Evolutionary conservation across 352 stramenopile species (phyloP).

Genomic region (Phytopythium ostracodes): DNA sequence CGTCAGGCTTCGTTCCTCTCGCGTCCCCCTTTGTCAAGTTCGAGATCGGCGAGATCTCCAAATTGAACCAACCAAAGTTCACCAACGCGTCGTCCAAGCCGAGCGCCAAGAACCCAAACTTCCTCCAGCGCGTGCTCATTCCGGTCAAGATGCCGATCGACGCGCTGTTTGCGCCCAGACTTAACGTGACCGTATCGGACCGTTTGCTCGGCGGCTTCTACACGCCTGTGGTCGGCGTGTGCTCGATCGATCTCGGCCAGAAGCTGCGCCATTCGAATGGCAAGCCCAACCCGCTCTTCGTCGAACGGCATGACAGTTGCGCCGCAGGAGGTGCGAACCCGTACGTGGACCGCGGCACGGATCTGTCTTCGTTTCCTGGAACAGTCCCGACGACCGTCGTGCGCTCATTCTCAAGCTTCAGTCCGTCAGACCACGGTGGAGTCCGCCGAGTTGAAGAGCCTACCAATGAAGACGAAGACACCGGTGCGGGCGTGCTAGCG

Average conservation of each 20-base stretch:
- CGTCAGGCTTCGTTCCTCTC: conserved; percentile 80
- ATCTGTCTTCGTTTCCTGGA: conserved; percentile 57
- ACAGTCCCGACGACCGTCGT: conserved; percentile 23
- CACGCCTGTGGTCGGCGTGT: conserved; percentile 74
- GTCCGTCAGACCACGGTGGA: neutral
- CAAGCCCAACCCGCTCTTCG: conserved; percentile 53
- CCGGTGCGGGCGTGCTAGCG: neutral
- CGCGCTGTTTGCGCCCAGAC: conserved; percentile 73
- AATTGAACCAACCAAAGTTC: conserved; percentile 56
- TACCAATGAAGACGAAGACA: conserved; percentile 1
- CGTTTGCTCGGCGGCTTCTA: conserved; percentile 81
- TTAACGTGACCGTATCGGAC: conserved; percentile 87
- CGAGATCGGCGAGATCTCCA: conserved; percentile 65
- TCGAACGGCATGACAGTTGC: conserved; percentile 29
- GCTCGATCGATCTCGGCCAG: conserved; percentile 60
- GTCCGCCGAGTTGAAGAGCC: neutral
- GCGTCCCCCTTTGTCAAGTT: conserved; percentile 86
- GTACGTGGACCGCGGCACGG: conserved; percentile 54
- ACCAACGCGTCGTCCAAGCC: conserved; percentile 78
- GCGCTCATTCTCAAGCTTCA: conserved; percentile 1
- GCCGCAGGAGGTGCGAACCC: conserved; percentile 41
- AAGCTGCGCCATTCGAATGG: conserved; percentile 76
- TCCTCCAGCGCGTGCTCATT: conserved; percentile 81
- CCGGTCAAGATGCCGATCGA: conserved; percentile 82
- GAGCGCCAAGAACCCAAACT: conserved; percentile 83